Evolutionary conservation across 352 stramenopile genomes (phyloP).

Genomic region (Pythium rishiriense): DNA sequence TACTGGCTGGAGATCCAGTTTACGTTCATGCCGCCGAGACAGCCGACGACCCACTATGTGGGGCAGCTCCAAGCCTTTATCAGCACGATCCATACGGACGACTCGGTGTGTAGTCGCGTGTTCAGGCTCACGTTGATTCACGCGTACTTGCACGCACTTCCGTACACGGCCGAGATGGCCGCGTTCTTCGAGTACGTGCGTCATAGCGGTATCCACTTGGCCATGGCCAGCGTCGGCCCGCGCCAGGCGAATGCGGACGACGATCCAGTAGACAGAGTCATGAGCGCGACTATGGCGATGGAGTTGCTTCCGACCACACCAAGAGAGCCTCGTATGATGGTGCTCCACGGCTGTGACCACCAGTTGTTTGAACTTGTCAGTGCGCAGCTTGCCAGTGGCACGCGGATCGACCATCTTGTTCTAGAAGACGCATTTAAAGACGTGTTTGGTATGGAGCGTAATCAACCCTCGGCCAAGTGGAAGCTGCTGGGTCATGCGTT

Average conservation of each 20-base stretch:
- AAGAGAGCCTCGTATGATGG: slow-evolving; percentile 9
- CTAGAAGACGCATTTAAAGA: slow-evolving; percentile 4
- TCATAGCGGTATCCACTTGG: background rate
- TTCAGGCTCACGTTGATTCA: slow-evolving; percentile 4
- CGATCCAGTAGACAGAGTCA: background rate
- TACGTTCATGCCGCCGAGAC: slow-evolving; percentile 14
- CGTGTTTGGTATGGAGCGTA: background rate
- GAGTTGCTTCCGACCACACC: background rate
- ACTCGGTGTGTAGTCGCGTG: background rate
- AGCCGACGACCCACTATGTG: slow-evolving; percentile 12
- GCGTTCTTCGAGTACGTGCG: slow-evolving; percentile 2
- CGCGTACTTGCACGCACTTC: slow-evolving; percentile 12
- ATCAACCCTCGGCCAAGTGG: background rate
- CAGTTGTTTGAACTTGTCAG: background rate
- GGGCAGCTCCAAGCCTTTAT: slow-evolving; percentile 2
- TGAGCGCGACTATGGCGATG: background rate
- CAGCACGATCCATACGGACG: background rate
- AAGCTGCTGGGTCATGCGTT: background rate
- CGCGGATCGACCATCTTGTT: slow-evolving; percentile 9
- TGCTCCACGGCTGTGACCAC: slow-evolving; percentile 6
- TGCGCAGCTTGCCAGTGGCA: background rate
- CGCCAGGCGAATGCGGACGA: background rate
- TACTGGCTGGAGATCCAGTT: slow-evolving; percentile 17
- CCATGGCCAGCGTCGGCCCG: slow-evolving; percentile 1
- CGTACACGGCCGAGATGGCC: slow-evolving; percentile 10